These are phyloP conservation scores for Candida caryicola DNA, from an alignment of 805 yeast species.

Conservation along the genomic window DNA sequence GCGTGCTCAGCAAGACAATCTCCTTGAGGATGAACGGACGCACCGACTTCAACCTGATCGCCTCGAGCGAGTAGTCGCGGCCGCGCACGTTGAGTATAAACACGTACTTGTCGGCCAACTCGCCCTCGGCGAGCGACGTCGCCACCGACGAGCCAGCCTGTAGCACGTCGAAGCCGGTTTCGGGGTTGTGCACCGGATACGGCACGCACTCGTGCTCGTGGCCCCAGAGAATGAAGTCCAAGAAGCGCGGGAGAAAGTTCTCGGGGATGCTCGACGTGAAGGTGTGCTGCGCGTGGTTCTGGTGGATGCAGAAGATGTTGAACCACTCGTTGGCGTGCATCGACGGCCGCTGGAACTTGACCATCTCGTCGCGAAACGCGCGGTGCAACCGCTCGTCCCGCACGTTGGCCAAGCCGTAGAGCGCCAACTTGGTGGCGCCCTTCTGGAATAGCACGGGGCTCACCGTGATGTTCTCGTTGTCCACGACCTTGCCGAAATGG, in stretches of 20 bases:
- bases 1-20: conserved; percentile 50
- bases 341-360: conserved; percentile 72
- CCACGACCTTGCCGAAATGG: conserved; percentile 80
- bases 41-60: conserved; percentile 64
- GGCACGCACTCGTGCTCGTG: conserved; percentile 96
- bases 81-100: conserved; percentile 68
- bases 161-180: conserved; percentile 68
- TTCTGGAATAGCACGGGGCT: conserved; percentile 79
- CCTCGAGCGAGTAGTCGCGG: conserved; percentile 52
- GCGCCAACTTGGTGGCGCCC: conserved; percentile 76
- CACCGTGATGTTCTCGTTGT: conserved; percentile 70
- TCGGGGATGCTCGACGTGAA: conserved; percentile 85
- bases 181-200: conserved; percentile 56
- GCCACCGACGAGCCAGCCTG: conserved; percentile 96
- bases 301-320: conserved; percentile 83
- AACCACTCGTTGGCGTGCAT: conserved; percentile 67
- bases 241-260: conserved; percentile 70
- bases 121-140: conserved; percentile 84
- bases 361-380: conserved; percentile 76
- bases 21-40: conserved; percentile 81
- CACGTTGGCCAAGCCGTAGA: conserved; percentile 86
- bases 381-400: conserved; percentile 85
- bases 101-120: conserved; percentile 69
- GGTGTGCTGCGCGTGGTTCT: conserved; percentile 81
- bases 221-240: conserved; percentile 91